A percentile compares a stretch with the other conserved stretches of the same genome.
These are phyloP conservation scores for Beauveria bassiana DNA, from an alignment of 2,329 filamentous ascomycete species.

Conservation along the genomic window DNA sequence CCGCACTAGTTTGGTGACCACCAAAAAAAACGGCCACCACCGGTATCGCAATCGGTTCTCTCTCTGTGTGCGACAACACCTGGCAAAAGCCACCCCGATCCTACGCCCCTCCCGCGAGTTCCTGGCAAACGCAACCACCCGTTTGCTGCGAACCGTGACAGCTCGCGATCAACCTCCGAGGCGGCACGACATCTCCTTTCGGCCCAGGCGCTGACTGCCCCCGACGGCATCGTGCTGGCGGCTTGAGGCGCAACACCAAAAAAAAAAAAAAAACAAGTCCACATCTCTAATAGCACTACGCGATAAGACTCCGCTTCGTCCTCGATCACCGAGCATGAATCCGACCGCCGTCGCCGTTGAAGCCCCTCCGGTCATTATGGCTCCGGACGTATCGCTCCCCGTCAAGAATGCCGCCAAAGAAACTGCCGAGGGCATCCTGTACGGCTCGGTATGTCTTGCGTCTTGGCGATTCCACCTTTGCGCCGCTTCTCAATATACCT, in stretches of 20 bases:
- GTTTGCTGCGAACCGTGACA: neutral
- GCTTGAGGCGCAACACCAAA: neutral
- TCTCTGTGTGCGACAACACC: neutral
- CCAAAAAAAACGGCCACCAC: neutral
- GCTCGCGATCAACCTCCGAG: neutral
- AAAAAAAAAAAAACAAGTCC: neutral
- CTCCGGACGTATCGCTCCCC: constrained; percentile 22
- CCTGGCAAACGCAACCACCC: neutral
- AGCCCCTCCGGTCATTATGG: constrained; percentile 12
- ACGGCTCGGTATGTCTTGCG: constrained; percentile 64
- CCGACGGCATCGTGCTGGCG: constrained; percentile 8
- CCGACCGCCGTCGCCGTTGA: constrained; percentile 12
- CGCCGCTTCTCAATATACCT: neutral
- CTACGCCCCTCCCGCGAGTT: neutral
- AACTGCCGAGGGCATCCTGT: constrained; percentile 77
- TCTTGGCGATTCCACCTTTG: neutral
- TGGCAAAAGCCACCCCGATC: neutral
- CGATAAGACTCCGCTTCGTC: constrained; percentile 8
- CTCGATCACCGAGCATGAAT: constrained; percentile 15
- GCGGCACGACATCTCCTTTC: neutral
- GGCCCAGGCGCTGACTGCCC: constrained; percentile 11
- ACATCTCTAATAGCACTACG: neutral
- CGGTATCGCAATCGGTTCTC: neutral
- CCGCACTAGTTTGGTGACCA: neutral
- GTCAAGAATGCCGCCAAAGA: constrained; percentile 45